Evolutionary conservation across 257 asterid genomes (phyloP).

Genomic region (Capsicum rhomboideum): DNA sequence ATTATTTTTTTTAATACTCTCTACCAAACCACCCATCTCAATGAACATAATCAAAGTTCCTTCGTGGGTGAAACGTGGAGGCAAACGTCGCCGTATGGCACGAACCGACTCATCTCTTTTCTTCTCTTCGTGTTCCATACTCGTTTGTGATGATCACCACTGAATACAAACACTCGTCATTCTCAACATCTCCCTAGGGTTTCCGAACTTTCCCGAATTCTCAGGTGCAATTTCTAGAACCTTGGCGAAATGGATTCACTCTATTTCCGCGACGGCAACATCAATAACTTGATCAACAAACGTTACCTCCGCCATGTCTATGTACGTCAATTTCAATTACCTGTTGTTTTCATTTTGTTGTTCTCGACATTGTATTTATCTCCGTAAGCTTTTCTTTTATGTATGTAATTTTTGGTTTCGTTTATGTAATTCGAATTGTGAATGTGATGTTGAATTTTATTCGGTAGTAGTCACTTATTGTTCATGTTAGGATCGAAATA

Average conservation of each 20-base stretch:
- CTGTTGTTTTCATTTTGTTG: background rate
- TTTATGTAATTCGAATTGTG: too few species aligned
- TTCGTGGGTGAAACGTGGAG: background rate
- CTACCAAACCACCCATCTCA: too few species aligned
- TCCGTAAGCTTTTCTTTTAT: background rate
- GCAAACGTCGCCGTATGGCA: background rate
- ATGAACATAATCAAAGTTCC: background rate
- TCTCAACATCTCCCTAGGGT: constrained; percentile 1
- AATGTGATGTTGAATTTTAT: too few species aligned
- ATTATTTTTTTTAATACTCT: too few species aligned
- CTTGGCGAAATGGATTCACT: constrained; percentile 30
- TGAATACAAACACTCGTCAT: background rate
- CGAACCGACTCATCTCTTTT: background rate
- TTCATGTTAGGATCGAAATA: too few species aligned
- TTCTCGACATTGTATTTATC: background rate
- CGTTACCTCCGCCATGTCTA: constrained; percentile 34
- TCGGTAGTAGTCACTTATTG: too few species aligned
- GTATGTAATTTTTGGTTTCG: background rate
- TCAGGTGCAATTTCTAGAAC: background rate
- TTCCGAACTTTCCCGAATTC: background rate
- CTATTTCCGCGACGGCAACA: constrained; percentile 76
- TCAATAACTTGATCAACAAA: constrained; percentile 58
- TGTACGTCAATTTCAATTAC: constrained; percentile 11
- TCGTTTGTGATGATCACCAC: background rate
- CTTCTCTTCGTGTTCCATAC: background rate